Evolutionary conservation across 345 rosid species (phyloP), one percentile per base, ranked within the genome.

Genomic region (Eucalyptus pauciflora): DNA sequence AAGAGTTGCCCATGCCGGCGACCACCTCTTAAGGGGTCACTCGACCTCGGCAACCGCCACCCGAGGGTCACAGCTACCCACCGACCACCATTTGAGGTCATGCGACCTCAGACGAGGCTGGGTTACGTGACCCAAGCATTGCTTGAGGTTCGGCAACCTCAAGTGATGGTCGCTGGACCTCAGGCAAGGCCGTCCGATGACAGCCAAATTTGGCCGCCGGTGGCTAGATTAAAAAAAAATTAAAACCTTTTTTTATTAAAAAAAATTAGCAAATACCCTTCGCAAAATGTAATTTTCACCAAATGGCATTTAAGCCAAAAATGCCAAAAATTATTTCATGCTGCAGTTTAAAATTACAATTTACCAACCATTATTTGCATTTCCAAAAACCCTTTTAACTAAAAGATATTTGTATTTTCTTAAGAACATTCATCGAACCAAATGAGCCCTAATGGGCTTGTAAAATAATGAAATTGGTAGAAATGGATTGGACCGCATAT

Each of bases 61-160:
- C 2, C 1, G 2, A 0, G 24, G 24, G 24, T 18, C 4, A 4
- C 4, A 1, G 2, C 24, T 9, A 49, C 50, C 5, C 2, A 0
- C 2, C 5, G 1, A 49, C 50, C 14, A 2, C 4, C 13, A 0
- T 13, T 2, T 50, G 2, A 13, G 50, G 50, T 50, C 10, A 3
- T 0, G 24, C 10, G 0, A 18, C 8, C 5, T 41, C 5, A 41
- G 41, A 1, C 4, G 41, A 37, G 2, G 22, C 8, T 52, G 2
- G 56, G 24, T 52, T 7, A 8, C 3, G 24, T 4, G 5, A 17
- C 24, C 22, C 4, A 52, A 1, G 24, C 3, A 14, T 52, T 2
- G 24, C 24, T 1, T 3, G 22, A 52, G 56, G 22, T 52, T 1
- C 1, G 0, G 9, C 4, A 5, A 41, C 41, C 41, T 5, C 41